A percentile compares a stretch with the other conserved stretches of the same genome.
Conservation (phyloP, 805 yeast species). For the Saccharomycopsis sp. region DNA sequence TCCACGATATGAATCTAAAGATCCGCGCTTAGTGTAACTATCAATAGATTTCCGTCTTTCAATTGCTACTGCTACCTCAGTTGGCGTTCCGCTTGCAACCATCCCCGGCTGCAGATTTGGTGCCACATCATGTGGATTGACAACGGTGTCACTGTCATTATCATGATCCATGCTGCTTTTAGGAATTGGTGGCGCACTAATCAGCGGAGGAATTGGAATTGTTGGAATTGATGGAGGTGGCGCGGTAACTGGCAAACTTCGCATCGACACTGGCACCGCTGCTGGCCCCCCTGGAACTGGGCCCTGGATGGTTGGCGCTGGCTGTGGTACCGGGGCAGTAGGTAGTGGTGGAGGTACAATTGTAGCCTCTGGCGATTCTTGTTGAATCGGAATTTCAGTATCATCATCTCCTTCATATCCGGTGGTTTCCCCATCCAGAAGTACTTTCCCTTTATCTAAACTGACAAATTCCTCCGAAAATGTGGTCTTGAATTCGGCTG, state of each 20-base stretch:
- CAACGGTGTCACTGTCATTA: neutral
- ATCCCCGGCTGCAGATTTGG: neutral
- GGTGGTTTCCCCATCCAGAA: slow-evolving; percentile 14
- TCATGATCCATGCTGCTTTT: too few relatives aligned
- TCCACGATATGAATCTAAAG: neutral
- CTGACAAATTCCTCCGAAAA: neutral
- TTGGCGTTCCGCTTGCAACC: slow-evolving; percentile 14
- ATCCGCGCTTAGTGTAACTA: neutral
- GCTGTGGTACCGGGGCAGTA: slow-evolving; percentile 23
- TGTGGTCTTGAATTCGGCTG: slow-evolving; percentile 4
- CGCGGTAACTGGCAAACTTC: too few relatives aligned
- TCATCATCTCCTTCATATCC: slow-evolving; percentile 19
- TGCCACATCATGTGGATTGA: neutral
- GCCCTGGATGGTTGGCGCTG: slow-evolving; percentile 18
- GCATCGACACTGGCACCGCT: too few relatives aligned
- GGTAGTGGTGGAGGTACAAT: slow-evolving; percentile 21
- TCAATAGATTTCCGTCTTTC: slow-evolving; percentile 7
- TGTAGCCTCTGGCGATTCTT: slow-evolving; percentile 17
- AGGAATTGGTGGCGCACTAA: slow-evolving; percentile 20
- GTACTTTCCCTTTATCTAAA: slow-evolving; percentile 12
- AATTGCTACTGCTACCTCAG: slow-evolving; percentile 9
- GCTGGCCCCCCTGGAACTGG: too few relatives aligned
- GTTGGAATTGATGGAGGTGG: slow-evolving; percentile 5
- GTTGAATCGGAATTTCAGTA: slow-evolving; percentile 6
- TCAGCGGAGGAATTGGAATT: neutral